Base-by-base conservation (phyloP, 2,329 filamentous ascomycete genomes). In the Fusarium citri region DNA sequence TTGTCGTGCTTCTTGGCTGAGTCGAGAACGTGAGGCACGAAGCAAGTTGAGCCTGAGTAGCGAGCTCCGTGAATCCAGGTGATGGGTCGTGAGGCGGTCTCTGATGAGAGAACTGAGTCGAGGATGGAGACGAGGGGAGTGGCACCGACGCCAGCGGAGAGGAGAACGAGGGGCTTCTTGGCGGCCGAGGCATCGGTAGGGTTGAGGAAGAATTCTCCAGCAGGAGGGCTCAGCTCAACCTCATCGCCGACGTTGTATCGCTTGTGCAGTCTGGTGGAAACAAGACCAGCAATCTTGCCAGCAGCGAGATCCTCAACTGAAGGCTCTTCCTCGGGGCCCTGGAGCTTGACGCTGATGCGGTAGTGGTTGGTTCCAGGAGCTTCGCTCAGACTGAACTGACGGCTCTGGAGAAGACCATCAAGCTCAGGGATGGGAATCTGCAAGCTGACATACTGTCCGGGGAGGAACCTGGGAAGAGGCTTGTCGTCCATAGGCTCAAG, bases 311-410 rank as follows among this genome's bases (percentile, higher is more conserved):
- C 82, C 30, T 80, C 77, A 14, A 69, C 12, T 4, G 73, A 59
- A 7, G 73, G 71, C 28, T 74, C 60, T 31, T 76, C 73, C 16
- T 76, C 50, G 4, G 76, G 75, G 37, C 86, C 88, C 68, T 88
- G 91, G 60, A 83, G 86, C 85, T 94, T 94, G 66, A 95, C 89
- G 70, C 88, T 92, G 80, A 95, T 89, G 57, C 92, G 87, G 80
- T 93, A 93, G 78, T 89, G 86, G 18, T 82, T 81, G 10, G 84
- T 84, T 49, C 84, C 83, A 6, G 84, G 83, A 4, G 81, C 83
- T 72, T 92, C 89, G 74, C 88, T 91, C 59, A 95, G 83, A 48
- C 89, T 92, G 82, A 94, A 95, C 82, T 95, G 92, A 58, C 92
- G 83, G 60, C 89, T 88, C 79, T 95, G 93, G 61, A 85, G 80